Evolutionary conservation across 345 rosid genomes (phyloP).

Genomic region (Eucalyptus sp.): DNA sequence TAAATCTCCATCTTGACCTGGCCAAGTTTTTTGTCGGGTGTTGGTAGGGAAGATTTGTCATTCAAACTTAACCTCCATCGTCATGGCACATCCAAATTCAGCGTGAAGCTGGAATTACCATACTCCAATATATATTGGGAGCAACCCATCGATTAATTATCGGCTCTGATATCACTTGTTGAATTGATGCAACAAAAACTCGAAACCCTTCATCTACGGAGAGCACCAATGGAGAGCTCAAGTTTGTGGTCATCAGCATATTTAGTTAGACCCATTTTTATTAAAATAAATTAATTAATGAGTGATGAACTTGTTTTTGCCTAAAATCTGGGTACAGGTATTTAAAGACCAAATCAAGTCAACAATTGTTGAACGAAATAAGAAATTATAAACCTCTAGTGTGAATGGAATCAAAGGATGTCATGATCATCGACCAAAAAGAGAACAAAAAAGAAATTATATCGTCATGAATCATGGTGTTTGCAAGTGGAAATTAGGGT

Average conservation of each 20-base stretch:
- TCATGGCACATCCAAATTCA: background rate
- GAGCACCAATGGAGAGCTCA: background rate
- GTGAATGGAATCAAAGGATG: background rate
- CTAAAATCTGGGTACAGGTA: background rate
- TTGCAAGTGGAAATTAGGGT: background rate
- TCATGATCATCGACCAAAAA: background rate
- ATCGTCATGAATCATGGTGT: background rate
- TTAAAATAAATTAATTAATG: background rate
- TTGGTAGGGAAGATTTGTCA: background rate
- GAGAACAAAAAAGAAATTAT: background rate
- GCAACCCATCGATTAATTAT: background rate
- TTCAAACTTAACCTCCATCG: background rate
- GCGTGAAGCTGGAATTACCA: background rate
- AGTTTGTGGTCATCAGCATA: background rate
- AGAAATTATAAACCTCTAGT: background rate
- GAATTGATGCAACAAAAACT: background rate
- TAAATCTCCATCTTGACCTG: background rate
- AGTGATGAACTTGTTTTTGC: background rate
- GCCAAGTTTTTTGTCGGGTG: background rate
- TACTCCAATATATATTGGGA: background rate
- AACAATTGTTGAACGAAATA: background rate
- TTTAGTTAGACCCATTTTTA: background rate
- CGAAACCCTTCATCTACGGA: fast-evolving
- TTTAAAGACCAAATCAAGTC: background rate
- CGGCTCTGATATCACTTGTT: background rate